Evolutionary conservation across 352 stramenopile genomes (phyloP), one percentile per base, ranked within the genome.

Genomic region (Thalassiosira gravida): DNA sequence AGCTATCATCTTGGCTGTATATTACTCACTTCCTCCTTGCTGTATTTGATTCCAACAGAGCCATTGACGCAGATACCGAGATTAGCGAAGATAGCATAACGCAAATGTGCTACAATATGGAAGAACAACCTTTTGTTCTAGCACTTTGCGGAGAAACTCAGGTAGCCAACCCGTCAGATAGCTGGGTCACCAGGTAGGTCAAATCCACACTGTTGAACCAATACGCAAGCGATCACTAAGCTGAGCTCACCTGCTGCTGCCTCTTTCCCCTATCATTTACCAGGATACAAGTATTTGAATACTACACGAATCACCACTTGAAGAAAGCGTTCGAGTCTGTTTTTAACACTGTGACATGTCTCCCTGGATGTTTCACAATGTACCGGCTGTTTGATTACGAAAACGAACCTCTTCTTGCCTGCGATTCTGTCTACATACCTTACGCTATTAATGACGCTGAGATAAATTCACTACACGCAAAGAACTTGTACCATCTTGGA

Each of bases 321-420:
- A 88, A 88, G 76, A 90, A 90, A 67, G 74, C 74, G 8, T 90
- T 90, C 61, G 83, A 90, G 57, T 67, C 68, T 16, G 80, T 77
- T 3, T 90, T 90, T 56, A 80, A 80, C 11, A 88, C 80, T 49
- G 83, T 90, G 0, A 90, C 83, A 13, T 90, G 83, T 59, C 65
- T 90, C 6, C 83, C 83, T 11, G 83, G 83, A 24, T 90, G 83
- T 47, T 90, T 90, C 56, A 90, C 83, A 1, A 90, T 90, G 83
- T 88, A 90, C 39, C 53, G 80, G 13, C 67, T 86, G 5, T 74
- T 80, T 44, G 67, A 30, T 44, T 69, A 83, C 53, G 79, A 89
- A 67, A 69, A 74, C 9, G 65, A 56, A 27, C 67, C 67, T 30
- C 46, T 90, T 11, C 56, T 88, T 46, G 70, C 83, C 1, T 70